Evolutionary conservation across 1,284 basidiomycete genomes (phyloP).

Genomic region (Apiotrichum gracile): DNA sequence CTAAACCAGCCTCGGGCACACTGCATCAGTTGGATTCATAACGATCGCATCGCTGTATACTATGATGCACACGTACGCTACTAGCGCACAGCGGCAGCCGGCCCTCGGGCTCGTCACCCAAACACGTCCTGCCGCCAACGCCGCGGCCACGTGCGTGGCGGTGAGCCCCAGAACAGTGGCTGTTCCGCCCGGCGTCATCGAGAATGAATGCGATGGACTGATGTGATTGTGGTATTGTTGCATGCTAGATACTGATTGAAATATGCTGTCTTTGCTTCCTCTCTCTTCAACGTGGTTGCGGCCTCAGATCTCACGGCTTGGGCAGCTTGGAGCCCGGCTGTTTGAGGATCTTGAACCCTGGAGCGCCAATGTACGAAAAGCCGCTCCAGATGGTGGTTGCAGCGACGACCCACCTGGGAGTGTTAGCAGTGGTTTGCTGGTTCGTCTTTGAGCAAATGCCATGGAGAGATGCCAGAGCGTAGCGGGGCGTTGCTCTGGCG

Average conservation of each 20-base stretch:
- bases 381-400: conserved; percentile 90
- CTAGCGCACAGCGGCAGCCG: too few relatives aligned
- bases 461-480: neutral
- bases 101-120: too few relatives aligned
- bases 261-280: neutral
- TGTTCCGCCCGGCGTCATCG: too few relatives aligned
- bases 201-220: too few relatives aligned
- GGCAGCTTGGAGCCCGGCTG: conserved; percentile 8
- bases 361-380: conserved; percentile 73
- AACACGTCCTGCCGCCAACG: too few relatives aligned
- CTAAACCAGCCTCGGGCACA: neutral
- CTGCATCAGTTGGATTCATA: neutral
- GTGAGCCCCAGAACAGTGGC: too few relatives aligned
- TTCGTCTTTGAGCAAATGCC: neutral
- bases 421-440: neutral
- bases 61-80: neutral
- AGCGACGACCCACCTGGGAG: conserved; percentile 69
- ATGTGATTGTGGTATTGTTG: too few relatives aligned
- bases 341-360: conserved; percentile 58
- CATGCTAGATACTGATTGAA: too few relatives aligned
- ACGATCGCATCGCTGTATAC: neutral
- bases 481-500: too few relatives aligned
- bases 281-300: neutral
- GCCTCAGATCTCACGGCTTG: neutral
- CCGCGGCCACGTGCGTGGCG: too few relatives aligned